A percentile compares a stretch with the other conserved stretches of the same genome.
Evolutionary conservation across 345 rosid genomes (phyloP).

Genomic region (Salix arbutifolia): DNA sequence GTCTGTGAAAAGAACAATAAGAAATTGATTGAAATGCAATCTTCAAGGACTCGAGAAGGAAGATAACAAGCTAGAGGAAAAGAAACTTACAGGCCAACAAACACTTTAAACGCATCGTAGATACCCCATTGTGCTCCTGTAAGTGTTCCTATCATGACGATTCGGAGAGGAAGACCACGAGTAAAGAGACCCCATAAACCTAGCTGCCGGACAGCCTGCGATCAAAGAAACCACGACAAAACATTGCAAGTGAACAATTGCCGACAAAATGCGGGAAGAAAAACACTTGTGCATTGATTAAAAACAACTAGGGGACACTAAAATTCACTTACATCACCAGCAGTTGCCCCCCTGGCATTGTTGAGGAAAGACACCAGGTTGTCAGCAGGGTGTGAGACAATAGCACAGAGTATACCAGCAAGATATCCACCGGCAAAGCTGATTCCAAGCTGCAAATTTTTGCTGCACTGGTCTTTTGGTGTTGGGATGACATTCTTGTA

Average conservation of each 20-base stretch:
- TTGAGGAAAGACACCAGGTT: slow-evolving; percentile 97
- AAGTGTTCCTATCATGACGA: slow-evolving; percentile 92
- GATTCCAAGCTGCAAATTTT: slow-evolving; percentile 72
- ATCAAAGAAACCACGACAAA: slow-evolving; percentile 2
- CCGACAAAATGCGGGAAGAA: not conserved
- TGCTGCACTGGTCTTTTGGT: slow-evolving; percentile 81
- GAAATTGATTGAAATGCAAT: not conserved
- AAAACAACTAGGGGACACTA: not conserved
- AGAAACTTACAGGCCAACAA: slow-evolving; percentile 83
- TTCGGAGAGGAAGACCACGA: slow-evolving; percentile 90
- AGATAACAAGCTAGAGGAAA: not conserved
- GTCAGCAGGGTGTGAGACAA: slow-evolving; percentile 97
- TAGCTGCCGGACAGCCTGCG: slow-evolving; percentile 73
- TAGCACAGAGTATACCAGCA: slow-evolving; percentile 83
- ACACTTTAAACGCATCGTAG: slow-evolving; percentile 89
- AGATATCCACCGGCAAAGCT: slow-evolving; percentile 91
- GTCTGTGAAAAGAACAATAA: slow-evolving; percentile 32
- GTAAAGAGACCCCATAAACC: slow-evolving; percentile 82
- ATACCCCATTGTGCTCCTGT: slow-evolving; percentile 93
- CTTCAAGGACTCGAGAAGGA: not conserved
- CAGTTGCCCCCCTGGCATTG: slow-evolving; percentile 88
- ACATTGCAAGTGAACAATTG: not conserved
- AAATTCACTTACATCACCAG: slow-evolving; percentile 62
- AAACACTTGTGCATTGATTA: not conserved
- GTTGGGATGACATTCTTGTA: slow-evolving; percentile 76